Evolutionary conservation across 169 alveolate genomes (phyloP), one percentile per base, ranked within the genome.

Genomic region (Plasmodium yoelii): DNA sequence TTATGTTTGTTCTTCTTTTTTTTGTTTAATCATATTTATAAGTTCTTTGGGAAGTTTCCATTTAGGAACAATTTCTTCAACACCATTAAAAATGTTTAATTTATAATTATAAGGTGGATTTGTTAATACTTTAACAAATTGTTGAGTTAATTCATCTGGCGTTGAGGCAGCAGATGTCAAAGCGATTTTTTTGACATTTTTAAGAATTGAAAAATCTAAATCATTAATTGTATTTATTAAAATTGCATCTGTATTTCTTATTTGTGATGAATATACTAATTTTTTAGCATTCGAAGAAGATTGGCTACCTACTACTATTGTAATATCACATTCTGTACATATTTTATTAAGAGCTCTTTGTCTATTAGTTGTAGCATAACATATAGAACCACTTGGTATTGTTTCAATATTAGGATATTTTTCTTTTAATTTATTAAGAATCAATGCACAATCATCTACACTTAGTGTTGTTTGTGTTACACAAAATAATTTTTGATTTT

Each of bases 401-500:
- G 95, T 93, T 87, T 94, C 94, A 18, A 93, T 90, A 42, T 88
- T 56, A 13, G 97, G 97, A 55, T 22, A 95, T 18, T 92, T 73
- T 24, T 80, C 68, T 44, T 77, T 56, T 61, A 95, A 69, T 39
- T 94, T 93, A 13, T 89, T 92, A 56, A 74, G 73, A 8, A 95
- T 93, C n/a, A 90, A 77, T 39, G 77, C 55, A 63, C 97, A 95
- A 73, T 95, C 97, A 67, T 93, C 96, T 71, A 95, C 63, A 22
- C 96, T 93, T 46, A 95, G 92, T 13, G 97, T 95, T 10, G 97
- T 95, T 69, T 95, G 97, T 18, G 97, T 95, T 3, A 92, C 97
- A 73, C 92, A 95, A 73, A 93, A 95, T 57, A 95, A 60, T 47
- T 92, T 89, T 56, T 90, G 80, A 10, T 87, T 82, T 2, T 47